Conservation (phyloP, 192 early-diverging fungal genomes). For the Obelidium mucronatum region DNA sequence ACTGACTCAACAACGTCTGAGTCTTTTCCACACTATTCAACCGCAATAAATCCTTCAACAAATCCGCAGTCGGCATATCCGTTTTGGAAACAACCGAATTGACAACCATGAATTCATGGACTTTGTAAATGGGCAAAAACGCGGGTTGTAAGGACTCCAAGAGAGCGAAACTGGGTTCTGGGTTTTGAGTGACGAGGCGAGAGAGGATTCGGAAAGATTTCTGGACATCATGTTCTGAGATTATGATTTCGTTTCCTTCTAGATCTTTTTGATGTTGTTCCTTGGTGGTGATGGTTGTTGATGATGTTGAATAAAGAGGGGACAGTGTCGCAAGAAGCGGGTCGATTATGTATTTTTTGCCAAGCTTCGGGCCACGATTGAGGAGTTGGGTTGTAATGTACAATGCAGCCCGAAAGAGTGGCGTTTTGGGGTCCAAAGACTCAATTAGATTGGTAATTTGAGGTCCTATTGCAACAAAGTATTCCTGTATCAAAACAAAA, state of each 20-base stretch:
- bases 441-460: constrained; percentile 48
- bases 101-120: too few relatives aligned
- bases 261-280: too few relatives aligned
- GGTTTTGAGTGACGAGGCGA: too few relatives aligned
- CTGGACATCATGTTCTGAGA: too few relatives aligned
- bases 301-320: not conserved
- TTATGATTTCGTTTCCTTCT: constrained; percentile 36
- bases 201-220: too few relatives aligned
- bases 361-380: constrained; percentile 54
- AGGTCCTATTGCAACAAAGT: constrained; percentile 58
- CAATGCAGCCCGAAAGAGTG: constrained; percentile 40
- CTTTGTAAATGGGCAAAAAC: constrained; percentile 53
- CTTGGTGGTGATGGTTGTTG: too few relatives aligned
- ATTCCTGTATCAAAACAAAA: too few relatives aligned
- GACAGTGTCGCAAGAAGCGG: not conserved
- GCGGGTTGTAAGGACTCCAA: constrained; percentile 22
- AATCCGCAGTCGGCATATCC: constrained; percentile 10
- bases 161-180: constrained; percentile 19
- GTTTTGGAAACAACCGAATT: constrained; percentile 13
- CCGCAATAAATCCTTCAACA: constrained; percentile 33
- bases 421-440: not conserved
- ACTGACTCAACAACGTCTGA: not conserved
- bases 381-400: constrained; percentile 63
- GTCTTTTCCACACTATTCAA: not conserved
- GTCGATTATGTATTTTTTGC: constrained; percentile 58